Conservation (phyloP, 1,284 basidiomycete genomes). For the Cystobasidiaceae sp. region DNA sequence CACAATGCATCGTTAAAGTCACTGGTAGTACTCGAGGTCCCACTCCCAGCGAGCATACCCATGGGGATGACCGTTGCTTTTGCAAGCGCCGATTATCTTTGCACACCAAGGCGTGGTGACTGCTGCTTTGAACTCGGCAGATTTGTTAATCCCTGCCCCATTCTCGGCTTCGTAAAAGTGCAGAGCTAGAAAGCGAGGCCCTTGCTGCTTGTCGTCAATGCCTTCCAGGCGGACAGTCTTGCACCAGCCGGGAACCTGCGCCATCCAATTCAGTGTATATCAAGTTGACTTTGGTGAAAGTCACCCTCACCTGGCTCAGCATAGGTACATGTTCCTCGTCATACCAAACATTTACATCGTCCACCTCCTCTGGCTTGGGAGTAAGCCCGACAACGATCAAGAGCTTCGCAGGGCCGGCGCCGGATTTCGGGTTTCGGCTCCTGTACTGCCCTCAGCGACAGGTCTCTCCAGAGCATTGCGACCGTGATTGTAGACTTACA, state of each 20-base stretch:
- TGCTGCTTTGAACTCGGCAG: conserved; percentile 7
- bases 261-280: no score
- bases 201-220: neutral
- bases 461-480: no score
- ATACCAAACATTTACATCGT: conserved; percentile 7
- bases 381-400: conserved; percentile 1
- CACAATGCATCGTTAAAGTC: no score
- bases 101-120: conserved; percentile 1
- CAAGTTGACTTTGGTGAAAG: neutral
- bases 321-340: conserved; percentile 2
- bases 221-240: neutral
- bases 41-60: conserved; percentile 5
- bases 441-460: no score
- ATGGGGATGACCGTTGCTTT: neutral
- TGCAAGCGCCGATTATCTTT: neutral
- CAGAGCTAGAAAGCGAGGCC: neutral
- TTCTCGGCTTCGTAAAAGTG: conserved; percentile 11
- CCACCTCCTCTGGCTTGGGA: neutral
- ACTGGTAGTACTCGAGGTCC: no score
- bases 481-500: neutral
- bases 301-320: neutral
- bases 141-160: neutral
- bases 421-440: neutral
- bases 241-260: conserved; percentile 1
- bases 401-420: neutral